Percentiles rank a stretch among this genome's conserved stretches.
Evolutionary conservation across 2,329 filamentous ascomycete genomes (phyloP).

Genomic region (Remersonia thermophila): DNA sequence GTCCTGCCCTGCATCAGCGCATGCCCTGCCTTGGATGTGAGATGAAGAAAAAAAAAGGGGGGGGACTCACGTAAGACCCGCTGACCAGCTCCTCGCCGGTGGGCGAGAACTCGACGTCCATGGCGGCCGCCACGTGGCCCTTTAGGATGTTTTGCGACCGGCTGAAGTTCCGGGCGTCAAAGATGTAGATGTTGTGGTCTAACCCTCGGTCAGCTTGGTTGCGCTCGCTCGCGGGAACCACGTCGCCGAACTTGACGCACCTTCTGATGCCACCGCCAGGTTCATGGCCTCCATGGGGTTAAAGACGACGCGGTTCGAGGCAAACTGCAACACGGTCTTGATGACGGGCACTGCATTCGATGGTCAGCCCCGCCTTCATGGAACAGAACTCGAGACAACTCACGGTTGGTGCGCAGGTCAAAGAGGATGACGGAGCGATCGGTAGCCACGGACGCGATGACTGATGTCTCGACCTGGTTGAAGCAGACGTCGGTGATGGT

Average conservation of each 20-base stretch:
- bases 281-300: constrained; percentile 66
- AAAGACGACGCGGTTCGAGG: constrained; percentile 77
- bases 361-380: constrained; percentile 1
- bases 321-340: constrained; percentile 69
- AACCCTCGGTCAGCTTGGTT: constrained; percentile 1
- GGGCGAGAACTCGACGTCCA: constrained; percentile 92
- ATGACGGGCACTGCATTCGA: constrained; percentile 54
- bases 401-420: constrained; percentile 60
- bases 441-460: constrained; percentile 72
- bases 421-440: constrained; percentile 85
- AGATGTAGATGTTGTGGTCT: constrained; percentile 85
- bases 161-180: constrained; percentile 86
- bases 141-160: constrained; percentile 81
- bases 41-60: background rate
- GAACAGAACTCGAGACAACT: background rate
- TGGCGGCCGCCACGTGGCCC: constrained; percentile 80
- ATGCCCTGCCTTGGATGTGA: background rate
- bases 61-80: constrained; percentile 56
- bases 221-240: too few species aligned
- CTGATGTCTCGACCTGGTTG: constrained; percentile 87
- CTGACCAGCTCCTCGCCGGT: constrained; percentile 89
- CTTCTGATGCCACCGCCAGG: constrained; percentile 78
- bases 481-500: constrained; percentile 83
- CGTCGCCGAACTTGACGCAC: background rate
- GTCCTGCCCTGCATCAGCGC: constrained; percentile 41